A percentile compares a stretch with the other conserved stretches of the same genome.
phyloP scores from a whole-genome alignment of 805 yeast genomes.

The Saccharomycopsis capsularis region DNA sequence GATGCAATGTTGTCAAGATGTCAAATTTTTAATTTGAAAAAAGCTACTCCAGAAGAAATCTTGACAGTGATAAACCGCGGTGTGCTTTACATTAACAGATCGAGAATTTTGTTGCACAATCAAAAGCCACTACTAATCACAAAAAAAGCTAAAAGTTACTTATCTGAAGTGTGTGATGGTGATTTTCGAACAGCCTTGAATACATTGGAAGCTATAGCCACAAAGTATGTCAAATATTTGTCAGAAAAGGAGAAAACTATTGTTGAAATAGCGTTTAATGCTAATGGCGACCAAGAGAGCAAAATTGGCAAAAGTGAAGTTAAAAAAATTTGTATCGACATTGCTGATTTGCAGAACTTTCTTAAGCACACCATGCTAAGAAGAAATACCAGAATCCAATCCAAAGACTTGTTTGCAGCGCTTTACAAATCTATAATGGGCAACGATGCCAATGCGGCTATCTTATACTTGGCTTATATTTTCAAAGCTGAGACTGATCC shows the following conservation, averaged over 20 bases:
- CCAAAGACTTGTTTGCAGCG: conserved; percentile 51
- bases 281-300: not conserved
- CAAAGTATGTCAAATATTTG: conserved; percentile 35
- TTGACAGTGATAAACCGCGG: conserved; percentile 50
- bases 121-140: conserved; percentile 23
- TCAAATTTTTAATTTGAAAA: conserved; percentile 64
- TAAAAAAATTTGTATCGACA: conserved; percentile 7
- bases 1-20: conserved; percentile 83
- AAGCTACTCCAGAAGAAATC: conserved; percentile 45
- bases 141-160: conserved; percentile 53
- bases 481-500: conserved; percentile 91
- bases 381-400: conserved; percentile 34
- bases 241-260: not conserved
- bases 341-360: conserved; percentile 30
- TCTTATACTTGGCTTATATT: conserved; percentile 83
- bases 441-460: conserved; percentile 79
- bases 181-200: conserved; percentile 84
- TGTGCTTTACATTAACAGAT: conserved; percentile 46
- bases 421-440: conserved; percentile 91
- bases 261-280: conserved; percentile 14
- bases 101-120: conserved; percentile 10
- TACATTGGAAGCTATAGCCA: conserved; percentile 62
- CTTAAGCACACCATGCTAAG: conserved; percentile 61
- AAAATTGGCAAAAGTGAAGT: not conserved
- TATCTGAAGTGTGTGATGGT: conserved; percentile 73